Evolutionary conservation across 2,329 filamentous ascomycete species (phyloP).

Genomic region (Stachybotrys elegans): DNA sequence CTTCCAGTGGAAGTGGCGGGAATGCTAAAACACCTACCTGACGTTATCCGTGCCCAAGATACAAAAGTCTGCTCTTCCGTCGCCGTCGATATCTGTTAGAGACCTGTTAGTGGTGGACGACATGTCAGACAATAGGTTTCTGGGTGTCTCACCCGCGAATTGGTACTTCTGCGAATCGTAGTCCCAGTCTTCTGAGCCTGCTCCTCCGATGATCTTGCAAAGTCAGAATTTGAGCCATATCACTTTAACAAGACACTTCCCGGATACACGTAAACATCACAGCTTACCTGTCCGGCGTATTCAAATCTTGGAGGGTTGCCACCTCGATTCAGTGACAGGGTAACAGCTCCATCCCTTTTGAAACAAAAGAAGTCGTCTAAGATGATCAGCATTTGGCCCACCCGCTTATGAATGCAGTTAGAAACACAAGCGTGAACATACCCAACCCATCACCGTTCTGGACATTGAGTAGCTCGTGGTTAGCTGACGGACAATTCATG

Average conservation of each 20-base stretch:
- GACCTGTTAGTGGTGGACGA: background rate
- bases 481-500: background rate
- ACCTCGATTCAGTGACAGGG: background rate
- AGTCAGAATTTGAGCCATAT: background rate
- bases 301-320: background rate
- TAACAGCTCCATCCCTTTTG: background rate
- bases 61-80: slow-evolving; percentile 8
- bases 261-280: background rate
- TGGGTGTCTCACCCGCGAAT: background rate
- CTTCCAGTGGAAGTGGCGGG: background rate
- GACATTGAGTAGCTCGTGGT: background rate
- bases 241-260: too few species aligned
- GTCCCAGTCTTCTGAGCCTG: background rate
- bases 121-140: background rate
- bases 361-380: background rate
- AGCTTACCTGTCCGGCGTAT: background rate
- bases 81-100: slow-evolving; percentile 14
- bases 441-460: background rate
- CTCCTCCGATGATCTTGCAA: background rate
- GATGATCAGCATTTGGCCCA: background rate
- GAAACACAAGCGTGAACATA: background rate
- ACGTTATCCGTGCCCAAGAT: slow-evolving; percentile 4
- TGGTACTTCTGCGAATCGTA: background rate
- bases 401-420: background rate
- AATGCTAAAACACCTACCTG: background rate